Evolutionary conservation across 225 moss, liverwort and hornwort genomes (phyloP).

Genomic region (Physcomitrium patens): DNA sequence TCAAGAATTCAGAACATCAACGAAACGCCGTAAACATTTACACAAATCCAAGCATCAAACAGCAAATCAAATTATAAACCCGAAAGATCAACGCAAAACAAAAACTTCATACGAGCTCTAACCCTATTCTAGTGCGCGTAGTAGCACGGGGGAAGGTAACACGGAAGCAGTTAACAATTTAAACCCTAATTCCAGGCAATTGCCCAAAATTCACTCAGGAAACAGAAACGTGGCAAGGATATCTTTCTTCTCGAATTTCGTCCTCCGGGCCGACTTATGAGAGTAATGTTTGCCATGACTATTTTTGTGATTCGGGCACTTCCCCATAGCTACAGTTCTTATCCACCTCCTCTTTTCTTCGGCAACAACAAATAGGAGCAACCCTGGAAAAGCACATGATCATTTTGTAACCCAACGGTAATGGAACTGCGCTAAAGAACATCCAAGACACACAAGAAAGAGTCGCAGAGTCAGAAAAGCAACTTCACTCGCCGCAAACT

Average conservation of each 20-base stretch:
- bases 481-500: neutral
- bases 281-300: constrained; percentile 96
- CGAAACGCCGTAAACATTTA: neutral
- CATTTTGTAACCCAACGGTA: neutral
- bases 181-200: constrained; percentile 18
- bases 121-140: neutral
- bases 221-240: constrained; percentile 54
- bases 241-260: constrained; percentile 94
- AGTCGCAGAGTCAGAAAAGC: constrained; percentile 1
- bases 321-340: constrained; percentile 65
- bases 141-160: neutral
- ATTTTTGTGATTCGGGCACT: constrained; percentile 90
- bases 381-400: neutral
- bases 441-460: neutral
- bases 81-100: neutral
- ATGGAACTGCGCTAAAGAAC: neutral
- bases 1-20: neutral
- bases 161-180: neutral
- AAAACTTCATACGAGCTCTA: neutral
- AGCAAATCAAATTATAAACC: neutral
- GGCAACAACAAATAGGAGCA: neutral
- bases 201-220: neutral
- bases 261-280: constrained; percentile 85
- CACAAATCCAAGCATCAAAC: neutral
- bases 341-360: neutral